phyloP scores from a whole-genome alignment of 805 yeast species.

The Saccharomycopsis lassenensis region DNA sequence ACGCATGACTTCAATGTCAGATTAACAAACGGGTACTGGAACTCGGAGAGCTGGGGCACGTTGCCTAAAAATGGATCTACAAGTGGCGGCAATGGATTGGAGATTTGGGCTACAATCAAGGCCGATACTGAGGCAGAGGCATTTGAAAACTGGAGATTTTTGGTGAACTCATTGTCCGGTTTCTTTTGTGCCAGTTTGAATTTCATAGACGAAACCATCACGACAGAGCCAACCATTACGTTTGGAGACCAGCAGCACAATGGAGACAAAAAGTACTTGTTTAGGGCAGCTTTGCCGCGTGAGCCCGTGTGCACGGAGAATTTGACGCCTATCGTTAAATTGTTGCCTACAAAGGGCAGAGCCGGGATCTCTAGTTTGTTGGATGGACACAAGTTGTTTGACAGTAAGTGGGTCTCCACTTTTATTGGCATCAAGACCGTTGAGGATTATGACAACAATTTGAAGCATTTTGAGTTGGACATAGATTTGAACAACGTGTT shows the following conservation, averaged over 20 bases:
- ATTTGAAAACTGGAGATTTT: conserved; percentile 51
- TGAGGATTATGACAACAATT: conserved; percentile 28
- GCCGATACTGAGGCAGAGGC: conserved; percentile 47
- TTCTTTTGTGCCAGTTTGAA: conserved; percentile 91
- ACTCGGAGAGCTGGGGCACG: conserved; percentile 75
- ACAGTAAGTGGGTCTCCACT: conserved; percentile 90
- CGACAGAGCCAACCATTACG: conserved; percentile 52
- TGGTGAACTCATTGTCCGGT: conserved; percentile 75
- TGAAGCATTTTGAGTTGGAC: conserved; percentile 43
- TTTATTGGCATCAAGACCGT: conserved; percentile 64
- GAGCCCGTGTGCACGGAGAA: conserved; percentile 97
- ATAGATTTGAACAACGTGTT: conserved; percentile 65
- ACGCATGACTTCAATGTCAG: conserved; percentile 73
- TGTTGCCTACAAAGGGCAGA: conserved; percentile 85
- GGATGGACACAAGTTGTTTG: conserved; percentile 86
- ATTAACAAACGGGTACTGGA: conserved; percentile 95
- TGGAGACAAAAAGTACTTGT: conserved; percentile 36
- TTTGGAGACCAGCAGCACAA: conserved; percentile 21
- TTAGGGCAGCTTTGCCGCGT: conserved; percentile 83
- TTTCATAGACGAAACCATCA: conserved; percentile 68
- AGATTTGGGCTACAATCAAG: conserved; percentile 78
- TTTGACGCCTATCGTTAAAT: conserved; percentile 82
- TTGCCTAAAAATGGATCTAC: conserved; percentile 60
- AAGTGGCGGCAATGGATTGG: conserved; percentile 94
- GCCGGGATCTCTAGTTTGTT: conserved; percentile 77